Evolutionary conservation across 345 rosid species (phyloP).

Genomic region (Turnera subulata): DNA sequence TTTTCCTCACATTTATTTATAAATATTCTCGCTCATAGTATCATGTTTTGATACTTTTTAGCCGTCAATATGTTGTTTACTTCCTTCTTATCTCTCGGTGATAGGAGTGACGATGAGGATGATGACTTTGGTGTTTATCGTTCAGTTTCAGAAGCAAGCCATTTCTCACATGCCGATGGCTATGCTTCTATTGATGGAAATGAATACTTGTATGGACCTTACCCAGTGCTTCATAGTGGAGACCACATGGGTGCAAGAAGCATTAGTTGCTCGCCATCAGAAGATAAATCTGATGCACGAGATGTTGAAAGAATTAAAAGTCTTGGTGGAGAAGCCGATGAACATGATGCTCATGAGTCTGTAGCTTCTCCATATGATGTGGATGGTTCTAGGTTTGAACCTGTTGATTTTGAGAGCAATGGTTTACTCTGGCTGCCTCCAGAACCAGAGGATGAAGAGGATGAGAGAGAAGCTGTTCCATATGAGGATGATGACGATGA

Average conservation of each 20-base stretch:
- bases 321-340: constrained; percentile 42
- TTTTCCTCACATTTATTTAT: neutral
- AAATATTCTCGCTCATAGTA: constrained; percentile 5
- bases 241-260: constrained; percentile 41
- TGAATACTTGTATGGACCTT: constrained; percentile 48
- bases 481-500: constrained; percentile 63
- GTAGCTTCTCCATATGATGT: constrained; percentile 47
- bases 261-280: constrained; percentile 44
- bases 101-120: constrained; percentile 70
- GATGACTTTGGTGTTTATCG: constrained; percentile 46
- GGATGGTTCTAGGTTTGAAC: constrained; percentile 40
- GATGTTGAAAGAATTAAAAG: constrained; percentile 37
- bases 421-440: constrained; percentile 90
- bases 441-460: constrained; percentile 94
- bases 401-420: constrained; percentile 86
- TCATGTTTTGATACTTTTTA: constrained; percentile 10
- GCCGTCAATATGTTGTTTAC: constrained; percentile 4
- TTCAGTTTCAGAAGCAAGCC: constrained; percentile 49
- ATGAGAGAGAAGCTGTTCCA: constrained; percentile 60
- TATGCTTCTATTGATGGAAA: constrained; percentile 34
- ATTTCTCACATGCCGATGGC: constrained; percentile 42
- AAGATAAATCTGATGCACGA: constrained; percentile 39
- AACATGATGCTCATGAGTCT: constrained; percentile 42
- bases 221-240: constrained; percentile 39
- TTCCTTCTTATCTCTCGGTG: constrained; percentile 16